Evolutionary conservation across 2,329 filamentous ascomycete genomes (phyloP).

Genomic region (Fusarium heterosporum): DNA sequence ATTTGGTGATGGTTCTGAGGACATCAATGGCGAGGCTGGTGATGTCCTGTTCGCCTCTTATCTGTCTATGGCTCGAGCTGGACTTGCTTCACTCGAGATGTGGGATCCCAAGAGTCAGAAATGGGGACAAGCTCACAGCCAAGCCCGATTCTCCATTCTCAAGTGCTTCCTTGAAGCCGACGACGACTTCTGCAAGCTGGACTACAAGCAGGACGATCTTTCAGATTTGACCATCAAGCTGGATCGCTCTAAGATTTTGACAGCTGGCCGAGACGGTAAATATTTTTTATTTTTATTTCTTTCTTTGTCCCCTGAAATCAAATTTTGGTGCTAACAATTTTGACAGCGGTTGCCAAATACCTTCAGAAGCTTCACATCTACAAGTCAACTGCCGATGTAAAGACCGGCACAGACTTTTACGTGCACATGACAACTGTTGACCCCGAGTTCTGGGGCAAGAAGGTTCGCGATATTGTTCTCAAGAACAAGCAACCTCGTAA

Average conservation of each 20-base stretch:
- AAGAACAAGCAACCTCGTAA: conserved; percentile 85
- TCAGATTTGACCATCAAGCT: conserved; percentile 85
- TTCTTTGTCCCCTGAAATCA: too few relatives aligned
- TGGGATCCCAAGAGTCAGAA: conserved; percentile 93
- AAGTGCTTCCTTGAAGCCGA: conserved; percentile 86
- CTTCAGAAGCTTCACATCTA: conserved; percentile 93
- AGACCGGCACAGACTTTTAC: conserved; percentile 82
- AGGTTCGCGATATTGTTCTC: conserved; percentile 80
- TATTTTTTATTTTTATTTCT: not conserved
- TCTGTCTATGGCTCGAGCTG: conserved; percentile 93
- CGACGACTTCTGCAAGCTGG: conserved; percentile 86
- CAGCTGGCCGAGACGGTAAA: conserved; percentile 76
- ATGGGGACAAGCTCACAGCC: conserved; percentile 94
- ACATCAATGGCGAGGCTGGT: conserved; percentile 82
- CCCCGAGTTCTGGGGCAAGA: conserved; percentile 83
- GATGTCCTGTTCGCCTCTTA: conserved; percentile 91
- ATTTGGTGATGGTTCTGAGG: conserved; percentile 79
- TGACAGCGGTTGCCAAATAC: conserved; percentile 80
- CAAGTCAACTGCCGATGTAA: conserved; percentile 88
- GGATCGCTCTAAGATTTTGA: conserved; percentile 88
- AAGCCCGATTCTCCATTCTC: conserved; percentile 90
- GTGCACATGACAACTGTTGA: conserved; percentile 85
- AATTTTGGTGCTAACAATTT: conserved; percentile 39
- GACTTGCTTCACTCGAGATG: conserved; percentile 87
- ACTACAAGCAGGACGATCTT: conserved; percentile 77